A percentile compares a stretch with the other conserved stretches of the same genome.
These are phyloP conservation scores for Sarcocystis neurona DNA, from an alignment of 169 alveolate species.

Conservation along the genomic window DNA sequence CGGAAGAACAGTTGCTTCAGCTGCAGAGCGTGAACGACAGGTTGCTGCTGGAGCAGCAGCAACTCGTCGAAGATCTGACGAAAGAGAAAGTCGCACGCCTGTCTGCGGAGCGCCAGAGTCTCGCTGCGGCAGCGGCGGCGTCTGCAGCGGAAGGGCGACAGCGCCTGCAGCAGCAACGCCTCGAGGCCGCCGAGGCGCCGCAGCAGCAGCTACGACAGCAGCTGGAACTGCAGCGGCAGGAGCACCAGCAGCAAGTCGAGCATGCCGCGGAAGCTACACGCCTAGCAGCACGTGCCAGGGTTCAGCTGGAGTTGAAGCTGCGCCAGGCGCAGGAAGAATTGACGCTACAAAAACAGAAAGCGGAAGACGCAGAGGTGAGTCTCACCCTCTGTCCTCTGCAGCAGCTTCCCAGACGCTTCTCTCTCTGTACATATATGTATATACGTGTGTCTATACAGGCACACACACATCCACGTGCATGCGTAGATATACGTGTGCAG, in stretches of 20 bases:
- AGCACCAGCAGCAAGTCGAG: constrained; percentile 46
- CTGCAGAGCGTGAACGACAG: constrained; percentile 51
- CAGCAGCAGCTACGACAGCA: constrained; percentile 54
- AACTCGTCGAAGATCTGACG: constrained; percentile 38
- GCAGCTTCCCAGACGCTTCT: no score
- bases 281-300: background rate
- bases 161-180: constrained; percentile 50
- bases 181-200: constrained; percentile 41
- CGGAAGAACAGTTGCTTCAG: background rate
- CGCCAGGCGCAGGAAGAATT: background rate
- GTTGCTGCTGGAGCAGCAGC: constrained; percentile 54
- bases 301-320: background rate
- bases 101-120: constrained; percentile 53
- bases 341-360: background rate
- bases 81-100: constrained; percentile 31
- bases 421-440: no score
- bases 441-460: no score
- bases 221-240: constrained; percentile 26
- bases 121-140: constrained; percentile 56
- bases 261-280: constrained; percentile 3
- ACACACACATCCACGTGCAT: no score
- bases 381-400: no score
- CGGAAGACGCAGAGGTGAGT: constrained; percentile 16
- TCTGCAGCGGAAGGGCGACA: constrained; percentile 39
- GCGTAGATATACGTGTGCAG: no score